Evolutionary conservation across 768 basidiomycete genomes (phyloP).

Genomic region (Lyophyllum shimeji): DNA sequence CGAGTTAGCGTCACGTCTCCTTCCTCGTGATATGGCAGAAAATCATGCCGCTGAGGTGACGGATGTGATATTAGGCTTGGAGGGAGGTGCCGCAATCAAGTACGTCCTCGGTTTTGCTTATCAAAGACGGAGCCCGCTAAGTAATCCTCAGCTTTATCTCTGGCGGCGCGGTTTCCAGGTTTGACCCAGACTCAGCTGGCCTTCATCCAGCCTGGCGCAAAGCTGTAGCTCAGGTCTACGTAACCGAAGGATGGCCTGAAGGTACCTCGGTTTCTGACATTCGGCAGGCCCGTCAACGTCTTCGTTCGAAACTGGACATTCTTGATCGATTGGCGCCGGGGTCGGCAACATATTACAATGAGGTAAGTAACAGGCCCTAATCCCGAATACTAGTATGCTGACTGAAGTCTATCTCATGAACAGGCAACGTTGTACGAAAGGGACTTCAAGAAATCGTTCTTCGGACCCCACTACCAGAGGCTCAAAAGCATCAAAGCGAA

Average conservation of each 20-base stretch:
- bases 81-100: slow-evolving; percentile 9
- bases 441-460: slow-evolving; percentile 43
- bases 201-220: slow-evolving; percentile 50
- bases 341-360: too few species aligned
- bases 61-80: slow-evolving; percentile 13
- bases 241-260: slow-evolving; percentile 25
- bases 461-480: slow-evolving; percentile 40
- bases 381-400: too few species aligned
- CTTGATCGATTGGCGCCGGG: slow-evolving; percentile 26
- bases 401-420: not conserved
- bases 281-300: slow-evolving; percentile 11
- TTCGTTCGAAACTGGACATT: slow-evolving; percentile 20
- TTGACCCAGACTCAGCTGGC: slow-evolving; percentile 36
- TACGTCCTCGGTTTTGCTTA: not conserved
- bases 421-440: slow-evolving; percentile 44
- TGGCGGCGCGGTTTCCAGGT: slow-evolving; percentile 42
- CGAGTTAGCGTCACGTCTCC: slow-evolving; percentile 8
- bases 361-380: too few species aligned
- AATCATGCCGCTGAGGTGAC: slow-evolving; percentile 5
- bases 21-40: not conserved
- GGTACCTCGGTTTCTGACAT: slow-evolving; percentile 24
- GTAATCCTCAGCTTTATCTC: slow-evolving; percentile 32
- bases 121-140: too few species aligned
- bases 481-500: slow-evolving; percentile 41
- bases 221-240: slow-evolving; percentile 31